Evolutionary conservation across 2,329 filamentous ascomycete genomes (phyloP).

Genomic region (Colletotrichum falcatum): DNA sequence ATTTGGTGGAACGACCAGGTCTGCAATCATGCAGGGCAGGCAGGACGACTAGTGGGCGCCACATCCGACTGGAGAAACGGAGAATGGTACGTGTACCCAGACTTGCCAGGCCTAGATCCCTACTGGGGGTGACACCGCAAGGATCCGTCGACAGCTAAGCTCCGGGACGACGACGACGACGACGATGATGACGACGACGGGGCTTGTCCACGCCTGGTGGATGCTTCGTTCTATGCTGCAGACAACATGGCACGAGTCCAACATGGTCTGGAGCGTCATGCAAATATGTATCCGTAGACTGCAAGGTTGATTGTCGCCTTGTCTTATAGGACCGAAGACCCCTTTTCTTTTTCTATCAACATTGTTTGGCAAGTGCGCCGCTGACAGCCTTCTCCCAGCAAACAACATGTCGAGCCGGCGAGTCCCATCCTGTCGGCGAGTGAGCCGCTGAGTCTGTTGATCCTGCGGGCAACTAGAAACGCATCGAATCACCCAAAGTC

Average conservation of each 20-base stretch:
- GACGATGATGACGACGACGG: constrained; percentile 14
- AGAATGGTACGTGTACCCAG: neutral
- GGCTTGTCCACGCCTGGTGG: constrained; percentile 10
- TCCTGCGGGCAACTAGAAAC: constrained; percentile 16
- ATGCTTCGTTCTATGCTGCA: constrained; percentile 2
- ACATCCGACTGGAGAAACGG: constrained; percentile 15
- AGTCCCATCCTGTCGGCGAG: constrained; percentile 5
- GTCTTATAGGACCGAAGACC: constrained; percentile 13
- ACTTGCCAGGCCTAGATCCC: constrained; percentile 20
- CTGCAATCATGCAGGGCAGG: constrained; percentile 37
- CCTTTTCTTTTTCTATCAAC: neutral
- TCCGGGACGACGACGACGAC: constrained; percentile 29
- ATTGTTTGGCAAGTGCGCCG: constrained; percentile 2
- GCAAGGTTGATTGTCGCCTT: neutral
- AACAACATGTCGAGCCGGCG: constrained; percentile 12
- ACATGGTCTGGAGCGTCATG: neutral
- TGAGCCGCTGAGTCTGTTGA: constrained; percentile 1
- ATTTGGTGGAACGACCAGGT: constrained; percentile 39
- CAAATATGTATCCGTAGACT: too few species aligned
- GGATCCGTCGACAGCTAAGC: constrained; percentile 33
- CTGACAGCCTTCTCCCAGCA: neutral
- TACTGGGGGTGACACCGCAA: constrained; percentile 29
- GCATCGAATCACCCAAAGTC: constrained; percentile 18
- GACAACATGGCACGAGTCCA: neutral
- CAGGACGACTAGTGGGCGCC: constrained; percentile 3